Evolutionary conservation across 2,329 filamentous ascomycete genomes (phyloP).

Genomic region (Cladophialophora immunda): DNA sequence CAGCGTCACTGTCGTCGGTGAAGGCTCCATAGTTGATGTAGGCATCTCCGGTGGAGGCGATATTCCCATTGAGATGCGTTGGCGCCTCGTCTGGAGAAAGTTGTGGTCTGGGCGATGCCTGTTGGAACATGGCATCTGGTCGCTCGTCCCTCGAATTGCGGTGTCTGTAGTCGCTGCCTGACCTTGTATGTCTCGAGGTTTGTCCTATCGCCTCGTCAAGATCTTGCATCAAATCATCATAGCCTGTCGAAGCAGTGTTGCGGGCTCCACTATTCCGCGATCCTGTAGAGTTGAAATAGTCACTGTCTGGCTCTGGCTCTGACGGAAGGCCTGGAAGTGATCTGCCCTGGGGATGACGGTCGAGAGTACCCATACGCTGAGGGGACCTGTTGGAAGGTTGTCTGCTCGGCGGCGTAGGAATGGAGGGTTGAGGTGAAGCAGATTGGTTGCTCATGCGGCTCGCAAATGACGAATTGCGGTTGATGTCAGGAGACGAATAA

Average conservation of each 20-base stretch:
- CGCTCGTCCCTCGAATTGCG: slow-evolving; percentile 28
- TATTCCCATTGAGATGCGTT: slow-evolving; percentile 60
- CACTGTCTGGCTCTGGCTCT: slow-evolving; percentile 51
- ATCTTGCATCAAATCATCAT: slow-evolving; percentile 67
- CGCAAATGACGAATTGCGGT: slow-evolving; percentile 39
- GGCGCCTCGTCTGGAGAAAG: slow-evolving; percentile 55
- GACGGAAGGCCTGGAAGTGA: slow-evolving; percentile 67
- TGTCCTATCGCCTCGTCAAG: slow-evolving; percentile 60
- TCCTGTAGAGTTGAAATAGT: slow-evolving; percentile 41
- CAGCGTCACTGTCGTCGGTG: slow-evolving; percentile 83
- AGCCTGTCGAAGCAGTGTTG: slow-evolving; percentile 52
- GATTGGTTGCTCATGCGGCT: slow-evolving; percentile 44
- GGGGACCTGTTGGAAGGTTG: slow-evolving; percentile 61
- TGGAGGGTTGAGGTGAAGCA: slow-evolving; percentile 48
- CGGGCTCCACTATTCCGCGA: slow-evolving; percentile 39
- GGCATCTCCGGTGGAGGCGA: slow-evolving; percentile 55
- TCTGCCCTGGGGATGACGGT: slow-evolving; percentile 64
- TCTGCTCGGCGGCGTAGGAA: slow-evolving; percentile 60
- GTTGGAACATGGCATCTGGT: slow-evolving; percentile 36
- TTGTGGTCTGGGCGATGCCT: slow-evolving; percentile 38
- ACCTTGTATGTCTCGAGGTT: slow-evolving; percentile 26
- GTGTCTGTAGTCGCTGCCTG: slow-evolving; percentile 27
- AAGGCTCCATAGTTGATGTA: slow-evolving; percentile 59
- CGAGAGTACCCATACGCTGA: slow-evolving; percentile 61
- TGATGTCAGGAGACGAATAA: slow-evolving; percentile 37